Percentiles rank a stretch among this genome's conserved stretches.
These are phyloP conservation scores for Saccharomycopsis amapae DNA, from an alignment of 805 yeast genomes.

Conservation along the genomic window DNA sequence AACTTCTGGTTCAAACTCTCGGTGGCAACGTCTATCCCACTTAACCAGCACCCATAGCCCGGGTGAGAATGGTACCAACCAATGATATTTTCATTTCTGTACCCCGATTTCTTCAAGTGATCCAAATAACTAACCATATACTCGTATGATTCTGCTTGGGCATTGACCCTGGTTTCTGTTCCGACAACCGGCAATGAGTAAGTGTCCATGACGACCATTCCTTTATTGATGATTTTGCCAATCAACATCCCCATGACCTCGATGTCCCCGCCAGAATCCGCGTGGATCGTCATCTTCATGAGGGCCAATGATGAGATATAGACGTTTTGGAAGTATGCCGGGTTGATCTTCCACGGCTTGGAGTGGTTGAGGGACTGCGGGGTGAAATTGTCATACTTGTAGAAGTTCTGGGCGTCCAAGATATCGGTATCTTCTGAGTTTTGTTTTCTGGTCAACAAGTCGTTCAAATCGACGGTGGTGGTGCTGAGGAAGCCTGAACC, in stretches of 20 bases:
- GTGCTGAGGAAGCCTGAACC: background rate
- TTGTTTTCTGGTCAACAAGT: background rate
- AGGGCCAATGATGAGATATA: conserved; percentile 66
- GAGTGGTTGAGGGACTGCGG: background rate
- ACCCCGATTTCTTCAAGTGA: conserved; percentile 40
- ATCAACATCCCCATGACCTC: conserved; percentile 96
- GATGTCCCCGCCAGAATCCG: conserved; percentile 74
- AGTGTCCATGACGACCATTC: conserved; percentile 68
- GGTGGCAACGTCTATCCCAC: conserved; percentile 89
- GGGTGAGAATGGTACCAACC: conserved; percentile 99
- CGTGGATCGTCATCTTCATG: conserved; percentile 71
- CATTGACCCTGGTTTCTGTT: conserved; percentile 92
- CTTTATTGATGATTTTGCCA: conserved; percentile 55
- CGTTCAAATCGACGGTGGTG: background rate
- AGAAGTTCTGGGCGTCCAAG: conserved; percentile 17
- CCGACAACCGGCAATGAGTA: conserved; percentile 92
- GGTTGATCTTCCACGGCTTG: conserved; percentile 52
- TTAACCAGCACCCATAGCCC: conserved; percentile 94
- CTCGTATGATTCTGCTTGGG: conserved; percentile 89
- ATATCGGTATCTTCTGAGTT: too few relatives aligned
- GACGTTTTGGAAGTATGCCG: conserved; percentile 53
- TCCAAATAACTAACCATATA: conserved; percentile 84
- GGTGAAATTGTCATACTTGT: conserved; percentile 11
- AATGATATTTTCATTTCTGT: conserved; percentile 60
- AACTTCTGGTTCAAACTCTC: conserved; percentile 77